A percentile compares a stretch with the other conserved stretches of the same genome.
These are phyloP conservation scores for Boletus barrowsii DNA, from an alignment of 768 basidiomycete species.

Conservation along the genomic window DNA sequence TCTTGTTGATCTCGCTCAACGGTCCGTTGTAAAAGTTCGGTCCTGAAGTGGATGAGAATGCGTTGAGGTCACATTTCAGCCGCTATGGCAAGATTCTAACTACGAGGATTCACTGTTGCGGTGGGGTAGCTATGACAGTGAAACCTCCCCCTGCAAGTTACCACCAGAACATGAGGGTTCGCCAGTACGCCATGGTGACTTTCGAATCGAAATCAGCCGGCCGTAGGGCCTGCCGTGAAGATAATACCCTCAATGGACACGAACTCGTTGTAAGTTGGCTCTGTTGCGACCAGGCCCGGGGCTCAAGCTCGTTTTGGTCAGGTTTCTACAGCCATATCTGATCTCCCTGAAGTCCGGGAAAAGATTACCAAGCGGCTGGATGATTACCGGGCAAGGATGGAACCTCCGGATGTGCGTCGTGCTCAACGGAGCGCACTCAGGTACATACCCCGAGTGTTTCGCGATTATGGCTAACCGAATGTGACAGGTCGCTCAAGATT, in stretches of 20 bases:
- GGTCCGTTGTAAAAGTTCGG: conserved; percentile 31
- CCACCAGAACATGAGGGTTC: conserved; percentile 38
- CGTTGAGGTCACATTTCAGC: conserved; percentile 21
- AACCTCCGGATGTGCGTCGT: conserved; percentile 17
- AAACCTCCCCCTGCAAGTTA: conserved; percentile 23
- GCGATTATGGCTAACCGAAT: conserved; percentile 1
- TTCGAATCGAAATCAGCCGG: conserved; percentile 40
- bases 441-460: conserved; percentile 7
- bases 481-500: conserved; percentile 22
- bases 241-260: conserved; percentile 38
- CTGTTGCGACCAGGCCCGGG: background rate
- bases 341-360: conserved; percentile 34
- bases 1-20: background rate
- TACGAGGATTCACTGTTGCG: conserved; percentile 29
- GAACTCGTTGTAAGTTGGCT: conserved; percentile 39
- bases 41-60: conserved; percentile 26
- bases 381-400: conserved; percentile 18
- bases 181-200: conserved; percentile 51
- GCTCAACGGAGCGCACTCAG: conserved; percentile 22
- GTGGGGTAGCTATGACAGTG: conserved; percentile 28
- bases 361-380: conserved; percentile 27
- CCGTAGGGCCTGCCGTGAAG: conserved; percentile 39
- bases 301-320: conserved; percentile 5
- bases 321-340: conserved; percentile 28
- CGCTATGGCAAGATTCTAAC: conserved; percentile 23